Evolutionary conservation across 208 protist species (phyloP).

Genomic region (Leishmania amazonensis): DNA sequence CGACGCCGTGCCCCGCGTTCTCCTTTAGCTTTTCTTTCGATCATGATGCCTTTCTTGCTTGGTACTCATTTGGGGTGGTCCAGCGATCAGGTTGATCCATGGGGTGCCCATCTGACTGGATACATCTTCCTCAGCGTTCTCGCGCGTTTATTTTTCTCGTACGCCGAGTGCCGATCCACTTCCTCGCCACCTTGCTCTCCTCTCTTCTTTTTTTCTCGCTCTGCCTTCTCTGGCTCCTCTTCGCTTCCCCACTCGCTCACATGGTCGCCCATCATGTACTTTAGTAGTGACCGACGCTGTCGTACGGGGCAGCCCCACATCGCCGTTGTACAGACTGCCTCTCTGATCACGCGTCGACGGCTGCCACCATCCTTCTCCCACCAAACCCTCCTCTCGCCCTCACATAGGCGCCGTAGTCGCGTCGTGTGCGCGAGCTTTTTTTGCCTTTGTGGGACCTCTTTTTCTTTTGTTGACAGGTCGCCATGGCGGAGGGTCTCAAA

Average conservation of each 20-base stretch:
- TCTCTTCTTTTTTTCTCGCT: background rate
- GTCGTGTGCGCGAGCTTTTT: background rate
- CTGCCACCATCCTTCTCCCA: background rate
- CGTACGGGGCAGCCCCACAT: background rate
- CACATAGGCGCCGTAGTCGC: background rate
- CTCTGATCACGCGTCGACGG: background rate
- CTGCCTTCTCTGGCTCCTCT: background rate
- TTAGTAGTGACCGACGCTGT: background rate
- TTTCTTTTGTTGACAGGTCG: background rate
- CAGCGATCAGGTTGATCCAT: too few species aligned
- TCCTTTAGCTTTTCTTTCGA: background rate
- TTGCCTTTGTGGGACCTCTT: background rate
- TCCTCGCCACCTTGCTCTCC: background rate
- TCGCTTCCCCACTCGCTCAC: background rate
- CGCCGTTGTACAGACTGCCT: background rate
- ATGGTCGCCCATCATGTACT: background rate
- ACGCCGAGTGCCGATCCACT: background rate
- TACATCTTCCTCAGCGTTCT: background rate
- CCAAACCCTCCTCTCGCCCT: background rate
- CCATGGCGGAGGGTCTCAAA: constrained; percentile 30
- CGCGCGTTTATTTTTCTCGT: background rate
- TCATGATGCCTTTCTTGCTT: background rate
- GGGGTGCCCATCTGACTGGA: background rate
- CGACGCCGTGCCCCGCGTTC: background rate
- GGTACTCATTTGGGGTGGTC: background rate